phyloP scores from a whole-genome alignment of 371 early-diverging fungal species.

The Mucor plumbeus region DNA sequence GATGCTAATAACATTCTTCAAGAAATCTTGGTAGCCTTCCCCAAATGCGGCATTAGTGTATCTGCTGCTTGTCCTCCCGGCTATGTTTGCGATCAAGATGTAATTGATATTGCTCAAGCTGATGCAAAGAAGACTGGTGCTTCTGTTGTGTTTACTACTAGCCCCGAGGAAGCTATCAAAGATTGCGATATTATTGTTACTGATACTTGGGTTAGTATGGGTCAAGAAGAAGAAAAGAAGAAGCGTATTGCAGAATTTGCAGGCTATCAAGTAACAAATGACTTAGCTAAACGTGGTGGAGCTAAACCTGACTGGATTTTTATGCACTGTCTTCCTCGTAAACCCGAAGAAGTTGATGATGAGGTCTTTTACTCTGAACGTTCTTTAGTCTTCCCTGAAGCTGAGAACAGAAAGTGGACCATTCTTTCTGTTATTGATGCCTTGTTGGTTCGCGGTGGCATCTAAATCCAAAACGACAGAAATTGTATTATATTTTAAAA shows the following conservation, averaged over 20 bases:
- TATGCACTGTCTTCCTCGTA: slow-evolving; percentile 97
- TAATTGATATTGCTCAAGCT: slow-evolving; percentile 64
- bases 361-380: slow-evolving; percentile 92
- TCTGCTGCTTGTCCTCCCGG: slow-evolving; percentile 85
- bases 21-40: slow-evolving; percentile 85
- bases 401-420: slow-evolving; percentile 97
- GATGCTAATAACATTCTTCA: slow-evolving; percentile 96
- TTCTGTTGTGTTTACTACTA: slow-evolving; percentile 62
- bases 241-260: slow-evolving; percentile 79
- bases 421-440: slow-evolving; percentile 86
- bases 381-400: slow-evolving; percentile 95
- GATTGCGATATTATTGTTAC: slow-evolving; percentile 91
- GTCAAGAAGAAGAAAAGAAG: slow-evolving; percentile 91
- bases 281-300: slow-evolving; percentile 74
- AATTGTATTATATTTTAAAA: slow-evolving; percentile 7
- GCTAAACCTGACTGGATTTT: slow-evolving; percentile 91
- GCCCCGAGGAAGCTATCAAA: slow-evolving; percentile 80
- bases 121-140: slow-evolving; percentile 58
- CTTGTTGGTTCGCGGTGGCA: slow-evolving; percentile 62
- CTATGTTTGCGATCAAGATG: slow-evolving; percentile 75
- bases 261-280: slow-evolving; percentile 89
- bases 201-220: slow-evolving; percentile 98
- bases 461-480: slow-evolving; percentile 14
- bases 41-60: slow-evolving; percentile 86
- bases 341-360: slow-evolving; percentile 95